Conservation (phyloP, 2,329 filamentous ascomycete genomes). For the Pseudocercospora vitis region DNA sequence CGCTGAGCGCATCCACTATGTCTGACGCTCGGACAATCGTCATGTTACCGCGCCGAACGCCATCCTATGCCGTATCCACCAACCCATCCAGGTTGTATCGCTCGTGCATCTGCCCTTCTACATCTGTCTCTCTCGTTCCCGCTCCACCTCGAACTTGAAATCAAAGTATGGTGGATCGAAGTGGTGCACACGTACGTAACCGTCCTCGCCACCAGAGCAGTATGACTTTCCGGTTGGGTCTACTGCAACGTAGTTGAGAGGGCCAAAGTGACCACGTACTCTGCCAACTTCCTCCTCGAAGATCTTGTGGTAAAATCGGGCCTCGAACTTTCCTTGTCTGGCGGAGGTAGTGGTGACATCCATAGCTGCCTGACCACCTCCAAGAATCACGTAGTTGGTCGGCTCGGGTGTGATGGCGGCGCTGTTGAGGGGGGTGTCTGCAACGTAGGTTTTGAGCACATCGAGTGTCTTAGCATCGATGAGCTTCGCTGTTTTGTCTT, state of each 20-base stretch:
- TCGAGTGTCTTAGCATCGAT: constrained; percentile 82
- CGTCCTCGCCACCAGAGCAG: constrained; percentile 94
- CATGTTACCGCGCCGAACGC: constrained; percentile 34
- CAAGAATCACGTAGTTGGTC: constrained; percentile 97
- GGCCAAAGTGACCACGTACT: constrained; percentile 95
- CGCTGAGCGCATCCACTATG: neutral
- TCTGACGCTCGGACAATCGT: neutral
- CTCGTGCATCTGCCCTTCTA: constrained; percentile 20
- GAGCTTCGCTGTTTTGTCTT: constrained; percentile 97
- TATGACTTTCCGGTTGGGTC: constrained; percentile 91
- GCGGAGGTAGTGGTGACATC: constrained; percentile 94
- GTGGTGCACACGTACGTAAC: constrained; percentile 96
- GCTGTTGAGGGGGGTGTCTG: constrained; percentile 95
- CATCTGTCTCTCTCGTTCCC: constrained; percentile 56
- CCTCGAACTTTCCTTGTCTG: constrained; percentile 98
- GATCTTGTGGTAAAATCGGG: constrained; percentile 99
- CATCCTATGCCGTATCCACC: constrained; percentile 43
- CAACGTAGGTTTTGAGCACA: constrained; percentile 85
- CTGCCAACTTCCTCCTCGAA: constrained; percentile 98
- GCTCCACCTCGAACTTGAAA: constrained; percentile 97
- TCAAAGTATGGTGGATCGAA: constrained; percentile 99
- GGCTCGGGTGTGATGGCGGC: constrained; percentile 93
- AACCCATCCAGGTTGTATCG: constrained; percentile 18
- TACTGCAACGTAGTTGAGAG: constrained; percentile 90
- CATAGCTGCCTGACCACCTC: constrained; percentile 97